These are phyloP conservation scores for Ustilago hordei DNA, from an alignment of 1,284 basidiomycete genomes.

Conservation along the genomic window DNA sequence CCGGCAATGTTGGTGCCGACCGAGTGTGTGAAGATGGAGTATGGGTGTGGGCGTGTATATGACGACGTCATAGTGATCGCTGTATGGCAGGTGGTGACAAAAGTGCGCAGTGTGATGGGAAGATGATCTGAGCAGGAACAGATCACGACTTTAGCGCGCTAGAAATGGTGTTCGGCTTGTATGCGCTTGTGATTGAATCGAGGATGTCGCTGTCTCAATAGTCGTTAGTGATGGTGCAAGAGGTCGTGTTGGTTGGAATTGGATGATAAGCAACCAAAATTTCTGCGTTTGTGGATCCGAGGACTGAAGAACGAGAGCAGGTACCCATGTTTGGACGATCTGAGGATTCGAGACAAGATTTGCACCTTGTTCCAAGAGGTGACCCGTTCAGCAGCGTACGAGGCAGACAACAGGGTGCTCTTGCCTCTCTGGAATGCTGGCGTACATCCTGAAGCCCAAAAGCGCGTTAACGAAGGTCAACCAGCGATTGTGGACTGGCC, in stretches of 20 bases:
- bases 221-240: background rate
- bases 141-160: background rate
- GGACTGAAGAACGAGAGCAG: background rate
- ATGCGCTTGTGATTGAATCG: background rate
- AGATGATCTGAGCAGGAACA: background rate
- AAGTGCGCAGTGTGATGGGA: background rate
- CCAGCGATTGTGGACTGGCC: background rate
- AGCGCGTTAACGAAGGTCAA: background rate
- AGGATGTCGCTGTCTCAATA: no score
- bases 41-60: constrained; percentile 29
- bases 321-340: constrained; percentile 4
- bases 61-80: constrained; percentile 15
- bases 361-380: background rate
- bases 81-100: background rate
- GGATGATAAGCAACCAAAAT: background rate
- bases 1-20: constrained; percentile 54
- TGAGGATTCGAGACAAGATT: background rate
- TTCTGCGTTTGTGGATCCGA: background rate
- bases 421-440: background rate
- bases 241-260: no score
- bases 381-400: background rate
- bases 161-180: background rate
- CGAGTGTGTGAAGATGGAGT: constrained; percentile 57
- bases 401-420: constrained; percentile 2
- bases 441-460: background rate